phyloP scores from a whole-genome alignment of 2,329 filamentous ascomycete species.

The Fusarium nurragi region DNA sequence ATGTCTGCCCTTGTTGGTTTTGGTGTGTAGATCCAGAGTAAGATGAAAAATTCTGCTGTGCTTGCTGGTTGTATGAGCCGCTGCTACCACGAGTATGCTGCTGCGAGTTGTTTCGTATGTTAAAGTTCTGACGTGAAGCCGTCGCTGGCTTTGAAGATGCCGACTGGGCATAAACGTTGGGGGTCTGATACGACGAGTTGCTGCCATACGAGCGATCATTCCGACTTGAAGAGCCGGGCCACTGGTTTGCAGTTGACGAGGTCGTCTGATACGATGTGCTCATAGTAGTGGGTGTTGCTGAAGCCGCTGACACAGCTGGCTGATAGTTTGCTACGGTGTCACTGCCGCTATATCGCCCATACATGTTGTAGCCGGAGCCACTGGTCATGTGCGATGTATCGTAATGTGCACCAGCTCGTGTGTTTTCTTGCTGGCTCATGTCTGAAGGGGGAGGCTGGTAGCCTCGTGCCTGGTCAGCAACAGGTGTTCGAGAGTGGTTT shows the following conservation, averaged over 20 bases:
- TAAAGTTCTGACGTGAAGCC: conserved; percentile 37
- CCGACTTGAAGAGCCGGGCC: conserved; percentile 31
- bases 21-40: conserved; percentile 33
- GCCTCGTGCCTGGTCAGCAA: conserved; percentile 32
- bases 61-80: conserved; percentile 28
- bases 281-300: conserved; percentile 28
- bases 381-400: conserved; percentile 15
- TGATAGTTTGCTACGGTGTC: conserved; percentile 16
- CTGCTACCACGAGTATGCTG: conserved; percentile 23
- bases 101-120: conserved; percentile 27
- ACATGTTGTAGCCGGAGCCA: conserved; percentile 32
- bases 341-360: conserved; percentile 30
- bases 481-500: conserved; percentile 46
- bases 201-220: conserved; percentile 26
- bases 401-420: conserved; percentile 15
- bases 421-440: conserved; percentile 19
- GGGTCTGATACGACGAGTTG: conserved; percentile 27
- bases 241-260: conserved; percentile 40
- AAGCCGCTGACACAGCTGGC: conserved; percentile 27
- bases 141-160: conserved; percentile 13
- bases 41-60: conserved; percentile 25
- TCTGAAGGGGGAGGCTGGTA: conserved; percentile 32
- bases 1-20: conserved; percentile 31
- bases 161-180: conserved; percentile 29
- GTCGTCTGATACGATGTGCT: conserved; percentile 33